Evolutionary conservation across 2,329 filamentous ascomycete species (phyloP).

Genomic region (Phaeomoniella chlamydospora): DNA sequence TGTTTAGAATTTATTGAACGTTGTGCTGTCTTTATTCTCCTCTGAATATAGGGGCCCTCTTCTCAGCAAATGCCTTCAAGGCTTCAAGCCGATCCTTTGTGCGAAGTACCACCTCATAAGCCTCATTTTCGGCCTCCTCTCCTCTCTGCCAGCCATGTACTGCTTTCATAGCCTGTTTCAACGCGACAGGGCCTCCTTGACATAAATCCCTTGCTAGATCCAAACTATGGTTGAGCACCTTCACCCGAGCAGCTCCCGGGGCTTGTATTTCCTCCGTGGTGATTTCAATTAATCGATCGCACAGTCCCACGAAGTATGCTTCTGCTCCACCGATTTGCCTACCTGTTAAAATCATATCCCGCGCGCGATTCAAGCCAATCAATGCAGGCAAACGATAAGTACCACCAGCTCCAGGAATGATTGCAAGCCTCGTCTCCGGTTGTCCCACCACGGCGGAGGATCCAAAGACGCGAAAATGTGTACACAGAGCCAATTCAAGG

Average conservation of each 20-base stretch:
- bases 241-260: constrained; percentile 45
- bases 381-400: constrained; percentile 75
- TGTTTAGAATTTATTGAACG: no score
- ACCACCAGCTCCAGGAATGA: constrained; percentile 87
- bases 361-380: constrained; percentile 66
- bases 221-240: constrained; percentile 62
- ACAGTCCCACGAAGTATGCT: constrained; percentile 82
- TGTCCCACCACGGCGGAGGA: constrained; percentile 67
- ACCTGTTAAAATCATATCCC: constrained; percentile 81
- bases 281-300: constrained; percentile 78
- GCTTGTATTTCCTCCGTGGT: constrained; percentile 37
- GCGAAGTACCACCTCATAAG: constrained; percentile 69
- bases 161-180: constrained; percentile 65
- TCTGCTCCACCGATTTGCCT: constrained; percentile 71
- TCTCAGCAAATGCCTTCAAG: constrained; percentile 67
- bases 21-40: no score
- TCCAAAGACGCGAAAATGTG: constrained; percentile 75
- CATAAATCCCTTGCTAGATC: constrained; percentile 73
- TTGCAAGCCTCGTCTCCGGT: constrained; percentile 83
- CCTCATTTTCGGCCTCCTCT: constrained; percentile 70
- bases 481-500: constrained; percentile 80
- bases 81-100: constrained; percentile 85
- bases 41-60: constrained; percentile 55
- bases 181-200: constrained; percentile 73
- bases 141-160: constrained; percentile 51